Evolutionary conservation across 805 yeast genomes (phyloP).

Genomic region (Lipomyces chichibuensis): DNA sequence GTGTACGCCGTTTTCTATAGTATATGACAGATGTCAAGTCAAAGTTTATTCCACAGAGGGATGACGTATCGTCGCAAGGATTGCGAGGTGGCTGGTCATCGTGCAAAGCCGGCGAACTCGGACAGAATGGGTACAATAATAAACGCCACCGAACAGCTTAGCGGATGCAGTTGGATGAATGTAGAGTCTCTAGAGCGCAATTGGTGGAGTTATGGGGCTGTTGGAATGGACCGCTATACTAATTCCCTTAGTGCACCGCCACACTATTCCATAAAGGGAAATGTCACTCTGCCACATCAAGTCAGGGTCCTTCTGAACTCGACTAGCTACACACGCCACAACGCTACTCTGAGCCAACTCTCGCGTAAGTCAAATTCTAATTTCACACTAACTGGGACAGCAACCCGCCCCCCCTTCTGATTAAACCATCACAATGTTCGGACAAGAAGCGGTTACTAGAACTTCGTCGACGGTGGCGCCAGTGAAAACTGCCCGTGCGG

Average conservation of each 20-base stretch:
- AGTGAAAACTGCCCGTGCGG: not conserved
- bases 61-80: no score
- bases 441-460: not conserved
- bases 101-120: no score
- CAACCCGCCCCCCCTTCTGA: not conserved
- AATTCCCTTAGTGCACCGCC: no score
- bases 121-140: no score
- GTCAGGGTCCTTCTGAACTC: constrained; percentile 2
- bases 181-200: not conserved
- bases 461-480: not conserved
- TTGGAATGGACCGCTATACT: no score
- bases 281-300: not conserved
- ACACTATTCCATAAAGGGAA: not conserved
- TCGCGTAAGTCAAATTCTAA: not conserved
- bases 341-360: not conserved
- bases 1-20: no score
- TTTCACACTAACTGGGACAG: not conserved
- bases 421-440: not conserved
- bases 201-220: not conserved
- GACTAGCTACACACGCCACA: not conserved
- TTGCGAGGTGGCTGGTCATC: no score
- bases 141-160: no score
- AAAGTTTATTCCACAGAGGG: no score
- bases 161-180: no score
- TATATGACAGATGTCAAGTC: no score